These are phyloP conservation scores for Arxiozyma slooffiae DNA, from an alignment of 1,139 yeast genomes.

Conservation along the genomic window DNA sequence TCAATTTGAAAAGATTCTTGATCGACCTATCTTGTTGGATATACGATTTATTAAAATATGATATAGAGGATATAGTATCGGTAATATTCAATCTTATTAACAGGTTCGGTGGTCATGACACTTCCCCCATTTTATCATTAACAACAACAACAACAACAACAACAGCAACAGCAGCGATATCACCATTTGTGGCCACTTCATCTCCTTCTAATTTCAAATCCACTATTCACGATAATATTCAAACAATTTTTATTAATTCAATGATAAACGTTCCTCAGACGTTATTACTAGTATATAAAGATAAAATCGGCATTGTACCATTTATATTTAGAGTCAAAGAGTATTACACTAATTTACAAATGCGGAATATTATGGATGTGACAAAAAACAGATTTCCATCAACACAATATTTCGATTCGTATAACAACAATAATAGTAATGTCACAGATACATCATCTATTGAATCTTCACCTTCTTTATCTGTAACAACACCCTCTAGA, in stretches of 20 bases:
- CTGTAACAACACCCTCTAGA: constrained; percentile 7
- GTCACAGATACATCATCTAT: constrained; percentile 6
- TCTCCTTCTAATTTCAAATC: not conserved
- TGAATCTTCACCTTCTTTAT: constrained; percentile 17
- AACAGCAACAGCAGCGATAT: constrained; percentile 8
- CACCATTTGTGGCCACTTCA: not conserved
- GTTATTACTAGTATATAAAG: constrained; percentile 22
- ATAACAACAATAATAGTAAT: constrained; percentile 5
- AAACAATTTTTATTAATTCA: constrained; percentile 22
- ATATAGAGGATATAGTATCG: constrained; percentile 24
- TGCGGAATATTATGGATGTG: constrained; percentile 17
- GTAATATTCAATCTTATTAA: constrained; percentile 28
- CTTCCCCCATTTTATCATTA: constrained; percentile 22
- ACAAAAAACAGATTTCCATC: constrained; percentile 7
- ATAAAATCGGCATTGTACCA: constrained; percentile 20
- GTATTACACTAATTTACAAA: constrained; percentile 8
- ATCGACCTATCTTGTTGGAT: constrained; percentile 29
- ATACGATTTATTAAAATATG: constrained; percentile 25
- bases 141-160: constrained; percentile 16
- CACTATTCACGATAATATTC: constrained; percentile 14
- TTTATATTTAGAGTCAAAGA: constrained; percentile 21
- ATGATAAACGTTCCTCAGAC: constrained; percentile 22
- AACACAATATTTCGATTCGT: constrained; percentile 4
- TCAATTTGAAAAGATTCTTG: constrained; percentile 27
- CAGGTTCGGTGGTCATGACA: constrained; percentile 27